A percentile compares a stretch with the other conserved stretches of the same genome.
Evolutionary conservation across 2,329 filamentous ascomycete species (phyloP).

Genomic region (Fusarium pilosicola): DNA sequence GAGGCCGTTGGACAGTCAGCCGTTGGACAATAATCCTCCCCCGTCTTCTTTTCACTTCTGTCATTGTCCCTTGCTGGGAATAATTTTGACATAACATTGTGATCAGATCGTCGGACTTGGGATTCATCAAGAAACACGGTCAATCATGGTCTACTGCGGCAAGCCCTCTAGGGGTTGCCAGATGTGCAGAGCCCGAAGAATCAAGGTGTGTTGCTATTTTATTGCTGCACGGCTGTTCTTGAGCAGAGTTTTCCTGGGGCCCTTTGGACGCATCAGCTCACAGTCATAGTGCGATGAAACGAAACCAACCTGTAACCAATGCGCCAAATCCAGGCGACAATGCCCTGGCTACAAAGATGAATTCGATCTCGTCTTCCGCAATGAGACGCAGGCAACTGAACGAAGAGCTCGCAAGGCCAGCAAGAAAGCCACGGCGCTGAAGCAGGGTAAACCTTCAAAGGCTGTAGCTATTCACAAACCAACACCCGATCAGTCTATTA

Average conservation of each 20-base stretch:
- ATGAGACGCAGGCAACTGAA: conserved; percentile 76
- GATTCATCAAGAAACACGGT: neutral
- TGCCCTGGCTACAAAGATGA: conserved; percentile 77
- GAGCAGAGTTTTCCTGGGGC: neutral
- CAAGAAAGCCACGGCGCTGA: conserved; percentile 57
- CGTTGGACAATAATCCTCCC: conserved; percentile 9
- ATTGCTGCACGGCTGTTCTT: neutral
- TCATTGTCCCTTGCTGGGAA: conserved; percentile 3
- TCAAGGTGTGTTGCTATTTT: conserved; percentile 66
- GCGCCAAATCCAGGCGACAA: conserved; percentile 68
- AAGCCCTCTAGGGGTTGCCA: conserved; percentile 76
- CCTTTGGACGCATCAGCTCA: conserved; percentile 12
- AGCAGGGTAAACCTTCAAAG: conserved; percentile 42
- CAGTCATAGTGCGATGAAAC: conserved; percentile 70
- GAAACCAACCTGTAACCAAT: conserved; percentile 73
- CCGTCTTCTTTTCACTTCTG: conserved; percentile 5
- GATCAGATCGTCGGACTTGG: neutral
- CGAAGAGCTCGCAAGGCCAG: conserved; percentile 67
- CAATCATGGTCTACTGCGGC: conserved; percentile 71
- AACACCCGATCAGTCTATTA: conserved; percentile 41
- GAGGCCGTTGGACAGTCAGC: conserved; percentile 34
- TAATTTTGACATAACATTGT: neutral
- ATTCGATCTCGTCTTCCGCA: conserved; percentile 77
- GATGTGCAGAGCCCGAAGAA: conserved; percentile 77
- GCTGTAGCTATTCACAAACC: conserved; percentile 25